Percentiles rank a stretch among this genome's conserved stretches.
These are phyloP conservation scores for Zygosaccharomyces kombuchaensis DNA, from an alignment of 805 yeast species.

Conservation along the genomic window DNA sequence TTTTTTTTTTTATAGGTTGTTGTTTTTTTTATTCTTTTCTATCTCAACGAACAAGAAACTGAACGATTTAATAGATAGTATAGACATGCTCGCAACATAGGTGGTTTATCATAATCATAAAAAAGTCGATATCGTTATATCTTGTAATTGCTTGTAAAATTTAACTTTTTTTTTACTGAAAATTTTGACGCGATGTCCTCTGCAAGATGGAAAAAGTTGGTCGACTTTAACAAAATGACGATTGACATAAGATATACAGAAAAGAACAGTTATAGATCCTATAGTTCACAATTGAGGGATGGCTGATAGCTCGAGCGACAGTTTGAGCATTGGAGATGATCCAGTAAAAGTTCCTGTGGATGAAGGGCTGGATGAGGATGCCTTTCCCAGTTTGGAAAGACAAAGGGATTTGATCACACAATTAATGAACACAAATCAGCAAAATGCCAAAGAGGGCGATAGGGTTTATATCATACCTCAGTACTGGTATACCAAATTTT, in stretches of 20 bases:
- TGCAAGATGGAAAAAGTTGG: background rate
- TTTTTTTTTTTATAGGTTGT: too few relatives aligned
- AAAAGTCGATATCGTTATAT: too few relatives aligned
- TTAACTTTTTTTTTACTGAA: background rate
- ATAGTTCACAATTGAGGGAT: background rate
- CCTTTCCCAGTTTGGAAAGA: constrained; percentile 10
- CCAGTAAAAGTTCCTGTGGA: background rate
- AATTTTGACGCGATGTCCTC: constrained; percentile 3
- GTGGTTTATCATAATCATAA: too few relatives aligned
- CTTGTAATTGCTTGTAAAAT: too few relatives aligned
- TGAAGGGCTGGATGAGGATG: background rate
- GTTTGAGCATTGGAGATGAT: background rate
- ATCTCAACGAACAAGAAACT: too few relatives aligned
- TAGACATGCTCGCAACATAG: too few relatives aligned
- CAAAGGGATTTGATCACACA: constrained; percentile 22
- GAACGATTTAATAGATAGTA: too few relatives aligned
- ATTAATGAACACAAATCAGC: constrained; percentile 14
- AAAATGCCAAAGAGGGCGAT: constrained; percentile 42
- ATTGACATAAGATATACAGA: background rate
- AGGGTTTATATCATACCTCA: constrained; percentile 46
- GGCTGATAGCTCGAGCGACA: background rate
- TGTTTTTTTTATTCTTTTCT: too few relatives aligned
- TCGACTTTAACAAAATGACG: background rate
- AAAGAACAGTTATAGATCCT: background rate
- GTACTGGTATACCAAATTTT: constrained; percentile 41